Percentiles rank a stretch among this genome's conserved stretches.
These are phyloP conservation scores for Heritiera littoralis DNA, from an alignment of 345 rosid genomes.

Conservation along the genomic window DNA sequence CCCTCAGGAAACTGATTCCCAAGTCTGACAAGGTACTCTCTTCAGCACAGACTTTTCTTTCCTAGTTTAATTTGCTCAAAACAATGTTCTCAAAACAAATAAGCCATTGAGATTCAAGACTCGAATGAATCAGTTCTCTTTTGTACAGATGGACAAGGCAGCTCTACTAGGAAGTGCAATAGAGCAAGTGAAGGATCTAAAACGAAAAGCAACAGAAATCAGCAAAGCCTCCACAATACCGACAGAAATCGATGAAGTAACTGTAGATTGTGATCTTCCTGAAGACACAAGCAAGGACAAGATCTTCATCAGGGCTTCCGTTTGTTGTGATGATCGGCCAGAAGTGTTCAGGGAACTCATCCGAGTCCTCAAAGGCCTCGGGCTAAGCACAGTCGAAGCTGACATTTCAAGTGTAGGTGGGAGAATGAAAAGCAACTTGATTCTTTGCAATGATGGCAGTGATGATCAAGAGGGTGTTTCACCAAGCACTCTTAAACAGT, in stretches of 20 bases:
- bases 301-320: slow-evolving; percentile 54
- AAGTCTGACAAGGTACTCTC: slow-evolving; percentile 77
- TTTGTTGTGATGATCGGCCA: slow-evolving; percentile 87
- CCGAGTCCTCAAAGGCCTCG: slow-evolving; percentile 50
- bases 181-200: slow-evolving; percentile 73
- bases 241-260: slow-evolving; percentile 71
- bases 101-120: background rate
- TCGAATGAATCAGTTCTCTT: background rate
- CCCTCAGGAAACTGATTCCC: slow-evolving; percentile 82
- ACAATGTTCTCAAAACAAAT: background rate
- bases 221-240: slow-evolving; percentile 53
- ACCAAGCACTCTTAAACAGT: slow-evolving; percentile 45
- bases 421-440: slow-evolving; percentile 58
- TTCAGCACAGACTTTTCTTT: background rate
- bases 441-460: slow-evolving; percentile 42
- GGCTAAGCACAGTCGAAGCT: slow-evolving; percentile 52
- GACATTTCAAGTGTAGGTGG: slow-evolving; percentile 75
- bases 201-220: slow-evolving; percentile 57
- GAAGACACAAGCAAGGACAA: slow-evolving; percentile 21
- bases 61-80: background rate
- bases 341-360: slow-evolving; percentile 70
- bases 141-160: slow-evolving; percentile 87
- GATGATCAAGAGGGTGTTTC: slow-evolving; percentile 31
- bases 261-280: slow-evolving; percentile 42
- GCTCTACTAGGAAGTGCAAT: slow-evolving; percentile 73